Evolutionary conservation across 768 basidiomycete species (phyloP).

Genomic region (Phaffia australis): DNA sequence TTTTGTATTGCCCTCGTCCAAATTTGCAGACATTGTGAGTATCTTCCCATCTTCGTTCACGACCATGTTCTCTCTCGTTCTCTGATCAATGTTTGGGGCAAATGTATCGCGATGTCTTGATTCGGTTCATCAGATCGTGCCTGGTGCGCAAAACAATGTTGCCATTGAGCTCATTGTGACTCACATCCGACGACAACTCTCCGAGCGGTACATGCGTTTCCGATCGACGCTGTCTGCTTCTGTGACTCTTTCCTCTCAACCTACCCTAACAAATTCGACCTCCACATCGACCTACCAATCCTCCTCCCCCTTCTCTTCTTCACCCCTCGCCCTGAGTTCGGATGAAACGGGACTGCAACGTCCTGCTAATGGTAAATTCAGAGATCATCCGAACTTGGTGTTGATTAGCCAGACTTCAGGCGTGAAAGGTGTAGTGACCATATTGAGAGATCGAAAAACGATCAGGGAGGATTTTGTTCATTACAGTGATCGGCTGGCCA

Average conservation of each 20-base stretch:
- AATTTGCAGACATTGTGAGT: conserved; percentile 75
- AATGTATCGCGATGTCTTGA: neutral
- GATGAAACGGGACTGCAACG: no score
- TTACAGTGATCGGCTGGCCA: conserved; percentile 41
- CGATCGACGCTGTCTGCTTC: conserved; percentile 55
- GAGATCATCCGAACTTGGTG: conserved; percentile 42
- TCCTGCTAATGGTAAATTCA: neutral
- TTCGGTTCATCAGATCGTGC: conserved; percentile 66
- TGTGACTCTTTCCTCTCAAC: neutral
- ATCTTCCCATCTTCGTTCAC: neutral
- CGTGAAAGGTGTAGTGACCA: conserved; percentile 82
- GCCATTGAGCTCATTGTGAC: conserved; percentile 89
- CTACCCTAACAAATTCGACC: neutral
- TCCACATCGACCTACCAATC: neutral
- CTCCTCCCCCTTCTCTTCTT: no score
- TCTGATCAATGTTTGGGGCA: neutral
- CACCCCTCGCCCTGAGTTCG: no score
- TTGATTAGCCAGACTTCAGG: conserved; percentile 71
- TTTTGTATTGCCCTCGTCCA: conserved; percentile 78
- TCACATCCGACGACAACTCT: conserved; percentile 73
- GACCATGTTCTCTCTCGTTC: neutral
- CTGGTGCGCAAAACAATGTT: conserved; percentile 74
- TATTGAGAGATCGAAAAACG: conserved; percentile 62
- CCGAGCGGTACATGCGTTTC: conserved; percentile 63
- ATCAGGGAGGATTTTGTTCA: conserved; percentile 80